A percentile compares a stretch with the other conserved stretches of the same genome.
phyloP scores from a whole-genome alignment of 2,329 filamentous ascomycete species.

The Colletotrichum sidae region DNA sequence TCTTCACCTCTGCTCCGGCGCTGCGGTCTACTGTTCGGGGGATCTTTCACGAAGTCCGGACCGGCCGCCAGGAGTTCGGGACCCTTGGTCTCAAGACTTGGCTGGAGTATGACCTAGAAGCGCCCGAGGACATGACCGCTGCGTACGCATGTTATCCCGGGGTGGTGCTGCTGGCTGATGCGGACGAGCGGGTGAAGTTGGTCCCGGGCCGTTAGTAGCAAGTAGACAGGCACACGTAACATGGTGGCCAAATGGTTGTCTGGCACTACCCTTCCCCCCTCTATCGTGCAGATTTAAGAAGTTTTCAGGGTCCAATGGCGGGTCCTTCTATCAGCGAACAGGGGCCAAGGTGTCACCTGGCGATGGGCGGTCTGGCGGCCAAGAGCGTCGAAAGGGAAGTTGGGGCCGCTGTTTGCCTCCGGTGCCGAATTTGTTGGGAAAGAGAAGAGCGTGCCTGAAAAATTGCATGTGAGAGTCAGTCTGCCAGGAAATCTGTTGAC shows the following conservation, averaged over 20 bases:
- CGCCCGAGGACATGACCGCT: no score
- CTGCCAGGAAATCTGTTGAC: constrained; percentile 31
- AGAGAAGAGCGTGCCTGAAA: constrained; percentile 5
- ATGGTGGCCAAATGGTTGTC: constrained; percentile 33
- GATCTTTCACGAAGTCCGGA: no score
- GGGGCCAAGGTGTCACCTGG: constrained; percentile 31
- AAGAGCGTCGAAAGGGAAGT: constrained; percentile 36
- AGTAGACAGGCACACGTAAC: neutral
- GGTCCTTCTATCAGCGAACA: constrained; percentile 15
- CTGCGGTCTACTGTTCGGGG: no score
- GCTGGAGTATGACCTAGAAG: no score
- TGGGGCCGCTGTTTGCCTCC: constrained; percentile 31
- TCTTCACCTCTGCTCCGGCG: neutral
- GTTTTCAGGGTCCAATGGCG: constrained; percentile 34
- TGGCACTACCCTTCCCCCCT: constrained; percentile 24
- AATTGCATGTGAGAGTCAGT: constrained; percentile 36
- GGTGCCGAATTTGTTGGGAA: constrained; percentile 37
- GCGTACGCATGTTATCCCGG: no score
- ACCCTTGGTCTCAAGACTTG: no score
- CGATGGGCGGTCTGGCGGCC: constrained; percentile 37
- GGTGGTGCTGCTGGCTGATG: neutral
- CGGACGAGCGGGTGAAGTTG: constrained; percentile 13
- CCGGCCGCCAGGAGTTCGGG: no score
- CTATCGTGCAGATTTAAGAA: constrained; percentile 24
- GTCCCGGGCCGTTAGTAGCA: neutral